Conservation (phyloP, 495 filamentous ascomycete species). For the Aspergillus incahuasiensis region DNA sequence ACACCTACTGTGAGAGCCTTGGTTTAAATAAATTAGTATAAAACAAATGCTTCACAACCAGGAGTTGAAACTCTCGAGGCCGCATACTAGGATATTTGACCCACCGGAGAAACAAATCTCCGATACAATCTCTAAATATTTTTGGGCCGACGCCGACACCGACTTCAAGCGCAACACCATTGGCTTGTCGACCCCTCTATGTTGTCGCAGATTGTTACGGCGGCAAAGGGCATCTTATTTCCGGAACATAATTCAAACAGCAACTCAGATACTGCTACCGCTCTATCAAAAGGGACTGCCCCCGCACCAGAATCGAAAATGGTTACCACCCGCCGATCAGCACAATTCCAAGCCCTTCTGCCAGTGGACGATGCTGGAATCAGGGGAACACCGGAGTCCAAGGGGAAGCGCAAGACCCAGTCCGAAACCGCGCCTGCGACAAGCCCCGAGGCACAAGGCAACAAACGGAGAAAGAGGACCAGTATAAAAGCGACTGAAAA, state of each 20-base stretch:
- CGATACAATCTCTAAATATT: slow-evolving; percentile 35
- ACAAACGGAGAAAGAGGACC: slow-evolving; percentile 37
- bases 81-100: not conserved
- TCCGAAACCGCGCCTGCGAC: slow-evolving; percentile 9
- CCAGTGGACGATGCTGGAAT: slow-evolving; percentile 12
- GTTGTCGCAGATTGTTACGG: slow-evolving; percentile 43
- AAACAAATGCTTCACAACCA: not conserved
- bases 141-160: slow-evolving; percentile 3
- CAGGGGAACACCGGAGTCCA: slow-evolving; percentile 18
- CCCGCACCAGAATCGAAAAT: slow-evolving; percentile 25
- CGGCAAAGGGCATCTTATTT: slow-evolving; percentile 42
- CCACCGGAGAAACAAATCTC: slow-evolving; percentile 33
- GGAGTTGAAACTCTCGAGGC: no score
- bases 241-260: slow-evolving; percentile 23
- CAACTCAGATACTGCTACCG: slow-evolving; percentile 17
- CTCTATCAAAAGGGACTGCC: slow-evolving; percentile 11
- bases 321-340: slow-evolving; percentile 35
- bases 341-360: slow-evolving; percentile 18
- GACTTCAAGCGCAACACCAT: slow-evolving; percentile 17
- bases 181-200: slow-evolving; percentile 28
- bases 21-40: no score
- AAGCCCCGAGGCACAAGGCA: slow-evolving; percentile 25
- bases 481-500: slow-evolving; percentile 23
- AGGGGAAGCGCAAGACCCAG: slow-evolving; percentile 36
- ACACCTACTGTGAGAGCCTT: no score